A percentile compares a stretch with the other conserved stretches of the same genome.
Evolutionary conservation across 1,139 yeast species (phyloP).

Genomic region (Yamadazyma pseudoaaseri): DNA sequence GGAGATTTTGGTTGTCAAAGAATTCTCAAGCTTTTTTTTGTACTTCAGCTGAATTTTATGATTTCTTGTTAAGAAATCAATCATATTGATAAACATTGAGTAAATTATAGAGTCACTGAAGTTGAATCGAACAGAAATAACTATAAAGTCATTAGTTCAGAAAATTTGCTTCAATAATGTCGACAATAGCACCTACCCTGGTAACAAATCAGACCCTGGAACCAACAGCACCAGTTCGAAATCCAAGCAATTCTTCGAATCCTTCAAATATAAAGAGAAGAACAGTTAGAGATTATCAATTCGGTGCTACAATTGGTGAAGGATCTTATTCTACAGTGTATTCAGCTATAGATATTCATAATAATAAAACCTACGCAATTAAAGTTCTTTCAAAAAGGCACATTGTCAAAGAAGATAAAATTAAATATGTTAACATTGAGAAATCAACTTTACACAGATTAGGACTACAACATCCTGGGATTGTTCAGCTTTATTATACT

Average conservation of each 20-base stretch:
- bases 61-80: too few relatives aligned
- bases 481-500: constrained; percentile 71
- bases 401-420: constrained; percentile 75
- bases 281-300: constrained; percentile 65
- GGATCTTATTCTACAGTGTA: constrained; percentile 81
- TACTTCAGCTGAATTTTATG: too few relatives aligned
- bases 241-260: not conserved
- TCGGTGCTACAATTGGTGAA: constrained; percentile 73
- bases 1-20: too few relatives aligned
- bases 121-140: too few relatives aligned
- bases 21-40: too few relatives aligned
- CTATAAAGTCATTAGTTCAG: too few relatives aligned
- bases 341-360: constrained; percentile 61
- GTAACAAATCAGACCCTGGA: not conserved
- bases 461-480: constrained; percentile 64
- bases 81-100: too few relatives aligned
- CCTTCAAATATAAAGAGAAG: constrained; percentile 15
- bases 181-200: not conserved
- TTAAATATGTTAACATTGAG: constrained; percentile 76
- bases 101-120: too few relatives aligned
- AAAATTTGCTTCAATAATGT: too few relatives aligned
- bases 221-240: not conserved
- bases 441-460: constrained; percentile 71
- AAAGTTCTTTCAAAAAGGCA: constrained; percentile 73
- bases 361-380: constrained; percentile 63